phyloP scores from a whole-genome alignment of 176 grass and related monocot genomes.

The Triticum timopheevii region DNA sequence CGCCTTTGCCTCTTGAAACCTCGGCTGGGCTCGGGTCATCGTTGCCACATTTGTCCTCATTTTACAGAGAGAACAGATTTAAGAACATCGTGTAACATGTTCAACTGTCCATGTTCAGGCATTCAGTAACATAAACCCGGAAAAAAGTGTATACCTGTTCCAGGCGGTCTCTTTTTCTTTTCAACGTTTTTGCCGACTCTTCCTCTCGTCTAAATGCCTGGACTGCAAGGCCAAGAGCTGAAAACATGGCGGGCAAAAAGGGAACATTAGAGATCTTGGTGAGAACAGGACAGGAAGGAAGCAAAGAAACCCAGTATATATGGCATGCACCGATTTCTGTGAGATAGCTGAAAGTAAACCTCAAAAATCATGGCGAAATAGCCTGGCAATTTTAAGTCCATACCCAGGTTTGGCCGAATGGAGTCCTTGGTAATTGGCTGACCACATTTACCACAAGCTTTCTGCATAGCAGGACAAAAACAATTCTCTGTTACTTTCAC shows the following conservation, averaged over 20 bases:
- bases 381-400: neutral
- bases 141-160: slow-evolving; percentile 48
- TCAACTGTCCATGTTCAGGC: neutral
- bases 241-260: slow-evolving; percentile 14
- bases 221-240: slow-evolving; percentile 79
- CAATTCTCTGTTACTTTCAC: neutral
- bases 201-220: slow-evolving; percentile 77
- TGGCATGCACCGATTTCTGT: neutral
- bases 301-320: neutral
- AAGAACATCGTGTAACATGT: slow-evolving; percentile 11
- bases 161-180: slow-evolving; percentile 66
- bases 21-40: slow-evolving; percentile 54
- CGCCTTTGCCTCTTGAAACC: slow-evolving; percentile 63
- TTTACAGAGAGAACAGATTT: slow-evolving; percentile 22
- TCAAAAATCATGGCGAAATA: neutral
- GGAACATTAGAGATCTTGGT: neutral
- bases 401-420: slow-evolving; percentile 78
- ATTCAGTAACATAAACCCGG: neutral
- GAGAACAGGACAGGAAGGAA: neutral
- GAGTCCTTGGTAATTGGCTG: slow-evolving; percentile 53
- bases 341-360: neutral
- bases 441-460: slow-evolving; percentile 78
- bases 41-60: slow-evolving; percentile 74
- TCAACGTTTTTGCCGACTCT: slow-evolving; percentile 57
- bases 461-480: slow-evolving; percentile 51